Base-by-base conservation (phyloP, 371 early-diverging fungal species). In the Synchytrium microbalum region DNA sequence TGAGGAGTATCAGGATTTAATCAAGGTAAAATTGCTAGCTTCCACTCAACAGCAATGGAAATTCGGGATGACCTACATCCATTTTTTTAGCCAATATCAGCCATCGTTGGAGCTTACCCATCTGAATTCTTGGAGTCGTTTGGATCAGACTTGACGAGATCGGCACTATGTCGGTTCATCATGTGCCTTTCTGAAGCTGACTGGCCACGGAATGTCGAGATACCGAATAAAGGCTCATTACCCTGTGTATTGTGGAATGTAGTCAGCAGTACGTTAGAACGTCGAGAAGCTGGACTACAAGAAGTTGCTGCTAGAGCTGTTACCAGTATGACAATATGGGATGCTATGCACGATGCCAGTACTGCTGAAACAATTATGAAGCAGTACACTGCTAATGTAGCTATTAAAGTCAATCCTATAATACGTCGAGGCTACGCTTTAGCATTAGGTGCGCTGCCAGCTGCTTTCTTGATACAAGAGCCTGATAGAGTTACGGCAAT, bases 201-300 rank as follows among this genome's bases (percentile, higher is more conserved):
- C 0, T 78, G 87, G 74, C 79, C 83, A n/a, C n/a, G n/a, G n/a
- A n/a, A n/a, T 8, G 29, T 78, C 38, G 57, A 57, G 3, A 64
- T 38, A 53, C 27, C 60, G 24, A 33, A 1, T 25, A n/a, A 52
- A n/a, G n/a, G n/a, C n/a, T n/a, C n/a, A n/a, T n/a, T n/a, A n/a
- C n/a, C n/a, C n/a, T n/a, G n/a, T n/a, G n/a, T n/a, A n/a, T n/a
- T n/a, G n/a, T n/a, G n/a, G n/a, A n/a, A n/a, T n/a, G n/a, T n/a
- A n/a, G n/a, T n/a, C n/a, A n/a, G n/a, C n/a, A n/a, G n/a, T n/a
- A 60, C 53, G n/a, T 70, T 89, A 54, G 82, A 82, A 56, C 82
- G 91, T 10, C 82, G 81, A 46, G 91, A 90, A 63, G 88, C 88
- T 59, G 70, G 69, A 51, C 79, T 90, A 3, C 90, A 88, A 56